These are phyloP conservation scores for Linnemannia elongata DNA, from an alignment of 192 early-diverging fungal species.

Conservation along the genomic window DNA sequence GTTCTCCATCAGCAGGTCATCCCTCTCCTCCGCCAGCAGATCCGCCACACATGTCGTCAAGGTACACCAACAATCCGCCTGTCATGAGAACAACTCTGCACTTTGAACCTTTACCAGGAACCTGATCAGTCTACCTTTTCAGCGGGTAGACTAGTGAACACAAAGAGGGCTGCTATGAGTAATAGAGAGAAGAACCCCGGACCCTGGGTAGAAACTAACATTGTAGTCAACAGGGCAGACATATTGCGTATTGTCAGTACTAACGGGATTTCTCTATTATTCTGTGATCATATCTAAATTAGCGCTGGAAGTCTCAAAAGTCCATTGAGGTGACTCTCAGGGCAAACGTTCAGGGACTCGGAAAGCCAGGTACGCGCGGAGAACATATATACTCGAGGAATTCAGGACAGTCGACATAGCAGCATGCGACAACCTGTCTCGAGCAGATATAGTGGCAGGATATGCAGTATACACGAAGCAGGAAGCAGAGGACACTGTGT, in stretches of 20 bases:
- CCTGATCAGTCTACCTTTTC: not conserved
- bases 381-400: not conserved
- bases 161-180: not conserved
- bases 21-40: constrained; percentile 27
- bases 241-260: too few relatives aligned
- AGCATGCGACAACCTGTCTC: not conserved
- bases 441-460: not conserved
- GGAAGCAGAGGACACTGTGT: not conserved
- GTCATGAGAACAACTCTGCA: too few relatives aligned
- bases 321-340: constrained; percentile 47
- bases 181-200: not conserved
- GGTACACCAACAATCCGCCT: constrained; percentile 19
- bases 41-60: constrained; percentile 44
- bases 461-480: not conserved
- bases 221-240: not conserved
- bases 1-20: constrained; percentile 49
- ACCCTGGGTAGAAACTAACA: not conserved
- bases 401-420: not conserved
- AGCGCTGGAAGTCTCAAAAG: constrained; percentile 57
- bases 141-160: not conserved
- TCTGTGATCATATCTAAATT: not conserved
- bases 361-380: constrained; percentile 47
- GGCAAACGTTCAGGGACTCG: constrained; percentile 52
- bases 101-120: not conserved
- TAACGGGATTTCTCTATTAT: not conserved